Evolutionary conservation across 2,329 filamentous ascomycete genomes (phyloP), one percentile per base, ranked within the genome.

Genomic region (Beauveria scarabaeidicola): DNA sequence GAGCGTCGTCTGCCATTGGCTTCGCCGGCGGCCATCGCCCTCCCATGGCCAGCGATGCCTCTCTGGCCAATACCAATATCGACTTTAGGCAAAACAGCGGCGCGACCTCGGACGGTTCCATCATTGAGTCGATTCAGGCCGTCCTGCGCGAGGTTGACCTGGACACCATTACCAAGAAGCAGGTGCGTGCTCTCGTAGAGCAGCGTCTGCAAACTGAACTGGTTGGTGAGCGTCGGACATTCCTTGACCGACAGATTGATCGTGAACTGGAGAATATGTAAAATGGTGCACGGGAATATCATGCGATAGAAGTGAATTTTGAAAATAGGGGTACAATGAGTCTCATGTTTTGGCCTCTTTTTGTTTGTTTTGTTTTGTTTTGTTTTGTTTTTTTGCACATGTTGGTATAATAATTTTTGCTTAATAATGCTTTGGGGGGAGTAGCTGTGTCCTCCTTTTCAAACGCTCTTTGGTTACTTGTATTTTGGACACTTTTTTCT

Each of bases 81-180:
- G 83, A 86, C 71, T 87, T 85, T 73, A 81, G 84, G 66, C 75
- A 80, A 21, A 78, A 78, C 48, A 72, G 77, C 59, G 78, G 77
- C 25, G 91, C 90, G 0, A 89, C 91, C 0, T 90, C 88, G 64
- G 92, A 97, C 67, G 78, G 78, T 50, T 82, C 85, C 62, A 97
- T 99, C 64, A 81, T 90, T 19, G 89, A 95, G 62, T 89, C 90
- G 1, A 93, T 97, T 63, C 88, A 91, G 68, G 78, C 81, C 54
- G 94, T 94, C 66, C 78, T 99, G 63, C 76, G 81, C 17, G 93
- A 97, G 68, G 91, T 97, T 0, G 93, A 99, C 72, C 80, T 99
- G 46, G 94, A 99, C 72, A 93, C 83, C n/a, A 90, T 97, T 52
- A 99, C 94, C 7, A 99, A 97, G 85, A 99, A 99, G 78, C 93